Conservation (phyloP, 2,329 filamentous ascomycete species). For the Stylonectria norvegica region DNA sequence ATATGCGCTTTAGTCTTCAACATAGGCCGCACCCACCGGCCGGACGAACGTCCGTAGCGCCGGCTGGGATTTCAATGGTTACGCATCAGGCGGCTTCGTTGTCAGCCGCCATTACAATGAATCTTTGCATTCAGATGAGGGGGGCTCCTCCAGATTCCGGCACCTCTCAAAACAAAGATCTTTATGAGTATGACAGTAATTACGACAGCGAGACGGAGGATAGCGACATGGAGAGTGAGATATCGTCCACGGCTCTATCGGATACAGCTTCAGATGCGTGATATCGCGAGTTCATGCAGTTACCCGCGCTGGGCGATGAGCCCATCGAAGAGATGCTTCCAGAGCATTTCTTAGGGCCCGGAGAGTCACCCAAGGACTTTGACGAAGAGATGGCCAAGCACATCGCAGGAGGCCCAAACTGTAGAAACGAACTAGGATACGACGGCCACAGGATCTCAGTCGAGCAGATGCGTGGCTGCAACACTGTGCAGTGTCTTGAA, state of each 20-base stretch:
- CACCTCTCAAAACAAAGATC: too few species aligned
- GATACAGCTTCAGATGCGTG: neutral
- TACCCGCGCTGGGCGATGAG: too few species aligned
- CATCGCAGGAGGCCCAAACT: too few species aligned
- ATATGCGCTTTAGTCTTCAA: conserved; percentile 30
- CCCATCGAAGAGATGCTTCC: too few species aligned
- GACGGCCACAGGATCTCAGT: conserved; percentile 21
- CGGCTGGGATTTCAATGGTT: conserved; percentile 4
- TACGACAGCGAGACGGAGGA: neutral
- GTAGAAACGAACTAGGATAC: too few species aligned
- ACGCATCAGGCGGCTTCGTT: neutral
- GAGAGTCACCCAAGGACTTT: too few species aligned
- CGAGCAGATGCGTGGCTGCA: conserved; percentile 27
- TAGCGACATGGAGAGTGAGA: neutral
- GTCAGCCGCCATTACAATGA: neutral
- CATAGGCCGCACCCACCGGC: conserved; percentile 22
- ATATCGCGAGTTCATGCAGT: neutral
- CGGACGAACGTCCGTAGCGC: conserved; percentile 17
- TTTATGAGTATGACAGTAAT: neutral
- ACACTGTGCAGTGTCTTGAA: conserved; percentile 24
- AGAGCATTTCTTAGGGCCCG: too few species aligned
- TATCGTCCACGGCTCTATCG: neutral
- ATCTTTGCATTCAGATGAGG: too few species aligned
- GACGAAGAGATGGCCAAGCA: too few species aligned
- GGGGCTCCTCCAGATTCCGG: too few species aligned